Percentiles rank a stretch among this genome's conserved stretches.
Evolutionary conservation across 2,329 filamentous ascomycete genomes (phyloP).

Genomic region (Myotisia sp.): DNA sequence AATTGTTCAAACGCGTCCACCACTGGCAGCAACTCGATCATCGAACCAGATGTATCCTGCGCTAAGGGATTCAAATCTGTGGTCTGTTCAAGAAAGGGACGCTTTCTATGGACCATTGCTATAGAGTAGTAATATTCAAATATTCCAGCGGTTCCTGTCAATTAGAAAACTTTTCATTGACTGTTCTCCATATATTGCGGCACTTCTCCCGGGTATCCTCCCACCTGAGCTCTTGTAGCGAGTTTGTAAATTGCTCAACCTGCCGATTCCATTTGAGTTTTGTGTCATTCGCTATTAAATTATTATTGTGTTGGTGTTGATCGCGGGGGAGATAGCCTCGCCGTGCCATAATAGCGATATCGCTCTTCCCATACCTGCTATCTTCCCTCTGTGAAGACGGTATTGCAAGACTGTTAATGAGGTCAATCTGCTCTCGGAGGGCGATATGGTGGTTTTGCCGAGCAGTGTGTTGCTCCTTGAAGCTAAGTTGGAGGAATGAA

Average conservation of each 20-base stretch:
- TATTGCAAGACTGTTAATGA: slow-evolving; percentile 28
- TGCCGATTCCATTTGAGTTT: slow-evolving; percentile 70
- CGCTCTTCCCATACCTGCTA: not conserved
- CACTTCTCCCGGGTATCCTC: slow-evolving; percentile 36
- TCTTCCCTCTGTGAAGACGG: slow-evolving; percentile 1
- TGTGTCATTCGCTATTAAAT: slow-evolving; percentile 58
- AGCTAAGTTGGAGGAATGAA: slow-evolving; percentile 55
- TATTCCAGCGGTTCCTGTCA: too few species aligned
- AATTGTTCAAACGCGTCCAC: too few species aligned
- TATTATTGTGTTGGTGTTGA: slow-evolving; percentile 27
- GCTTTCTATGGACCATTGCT: too few species aligned
- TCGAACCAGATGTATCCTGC: too few species aligned
- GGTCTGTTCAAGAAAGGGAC: too few species aligned
- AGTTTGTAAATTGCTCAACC: slow-evolving; percentile 50
- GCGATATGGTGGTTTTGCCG: slow-evolving; percentile 36
- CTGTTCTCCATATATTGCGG: slow-evolving; percentile 6
- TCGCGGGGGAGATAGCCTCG: slow-evolving; percentile 11
- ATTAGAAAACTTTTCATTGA: too few species aligned
- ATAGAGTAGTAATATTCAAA: too few species aligned
- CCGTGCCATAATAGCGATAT: slow-evolving; percentile 10
- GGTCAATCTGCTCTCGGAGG: slow-evolving; percentile 32
- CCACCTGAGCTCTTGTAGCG: slow-evolving; percentile 55
- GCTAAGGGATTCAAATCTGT: too few species aligned
- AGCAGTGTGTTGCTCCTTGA: slow-evolving; percentile 55
- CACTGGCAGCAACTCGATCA: too few species aligned